Base-by-base conservation (phyloP, 2,329 filamentous ascomycete species). In the Fusarium odoratissimum region DNA sequence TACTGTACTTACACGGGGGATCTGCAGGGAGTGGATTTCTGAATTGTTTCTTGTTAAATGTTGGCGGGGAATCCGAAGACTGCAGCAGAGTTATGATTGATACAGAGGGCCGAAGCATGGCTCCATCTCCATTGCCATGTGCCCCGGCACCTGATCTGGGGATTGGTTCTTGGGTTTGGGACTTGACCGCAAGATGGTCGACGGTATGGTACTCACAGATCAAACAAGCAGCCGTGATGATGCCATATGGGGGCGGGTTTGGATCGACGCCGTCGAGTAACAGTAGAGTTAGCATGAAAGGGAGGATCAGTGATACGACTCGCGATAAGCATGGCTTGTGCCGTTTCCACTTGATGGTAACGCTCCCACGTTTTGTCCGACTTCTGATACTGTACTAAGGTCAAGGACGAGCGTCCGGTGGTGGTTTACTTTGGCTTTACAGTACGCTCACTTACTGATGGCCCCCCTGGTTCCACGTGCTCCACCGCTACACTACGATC, bases 381-480 rank as follows among this genome's bases (percentile, higher is more conserved):
- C 28, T 61, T 35, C 41, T 55, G 66, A 71, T 67, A 67, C 68
- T 41, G 54, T 60, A 56, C 48, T 56, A 60, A 60, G n/a, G 23
- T n/a, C 51, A 21, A 60, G 35, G 56, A 70, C 49, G 64, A 35
- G 41, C 41, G 64, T 57, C 59, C 72, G 49, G 67, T 69, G 67
- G 65, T 68, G 65, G 38, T 68, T 68, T 54, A 48, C 64, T 67
- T 52, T 60, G 61, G 49, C 54, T 62, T 49, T 45, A 28, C 51
- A 38, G 23, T 23, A 35, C 54, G 9, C 19, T 57, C 54, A 45
- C 30, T 35, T 33, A 46, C n/a, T 48, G 31, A 64, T 56, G 51
- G 33, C 64, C 69, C 68, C 69, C 69, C 60, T 72, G 69, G 60
- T 57, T 60, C 69, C 66, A 70, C 60, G 69, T 72, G 69, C 69